Conservation (phyloP, 1,284 basidiomycete species). For the Athelia psychrophila region DNA sequence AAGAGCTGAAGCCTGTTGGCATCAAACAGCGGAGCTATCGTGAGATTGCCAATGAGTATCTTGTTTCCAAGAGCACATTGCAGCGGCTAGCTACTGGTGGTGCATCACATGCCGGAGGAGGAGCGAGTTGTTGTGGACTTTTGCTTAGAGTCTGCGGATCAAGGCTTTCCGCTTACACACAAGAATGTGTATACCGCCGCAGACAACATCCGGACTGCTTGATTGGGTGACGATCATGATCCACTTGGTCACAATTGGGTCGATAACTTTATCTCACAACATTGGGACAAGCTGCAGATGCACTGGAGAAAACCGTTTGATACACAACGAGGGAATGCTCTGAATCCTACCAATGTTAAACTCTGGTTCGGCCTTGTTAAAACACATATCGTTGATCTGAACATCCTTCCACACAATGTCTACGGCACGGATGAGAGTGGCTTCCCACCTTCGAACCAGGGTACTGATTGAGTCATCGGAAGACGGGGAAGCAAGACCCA, state of each 20-base stretch:
- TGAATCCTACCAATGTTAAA: constrained; percentile 21
- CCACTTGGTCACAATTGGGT: neutral
- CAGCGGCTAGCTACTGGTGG: no score
- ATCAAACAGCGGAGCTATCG: no score
- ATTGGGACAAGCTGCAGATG: constrained; percentile 15
- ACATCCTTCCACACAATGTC: constrained; percentile 21
- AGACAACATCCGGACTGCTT: neutral
- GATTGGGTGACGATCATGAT: neutral
- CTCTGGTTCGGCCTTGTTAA: constrained; percentile 23
- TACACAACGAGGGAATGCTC: constrained; percentile 17
- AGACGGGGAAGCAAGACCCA: constrained; percentile 25
- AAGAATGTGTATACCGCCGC: neutral
- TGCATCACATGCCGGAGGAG: no score
- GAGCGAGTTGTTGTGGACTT: constrained; percentile 19
- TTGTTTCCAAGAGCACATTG: no score
- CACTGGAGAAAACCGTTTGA: constrained; percentile 28
- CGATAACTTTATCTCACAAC: neutral
- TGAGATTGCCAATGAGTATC: no score
- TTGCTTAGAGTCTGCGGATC: constrained; percentile 14
- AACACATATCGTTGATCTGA: constrained; percentile 12
- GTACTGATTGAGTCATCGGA: constrained; percentile 21
- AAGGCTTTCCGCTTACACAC: constrained; percentile 15
- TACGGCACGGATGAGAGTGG: constrained; percentile 35
- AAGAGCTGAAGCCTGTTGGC: no score
- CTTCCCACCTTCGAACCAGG: constrained; percentile 19